phyloP scores from a whole-genome alignment of 1,284 basidiomycete genomes.

The Malassezia sympodialis region DNA sequence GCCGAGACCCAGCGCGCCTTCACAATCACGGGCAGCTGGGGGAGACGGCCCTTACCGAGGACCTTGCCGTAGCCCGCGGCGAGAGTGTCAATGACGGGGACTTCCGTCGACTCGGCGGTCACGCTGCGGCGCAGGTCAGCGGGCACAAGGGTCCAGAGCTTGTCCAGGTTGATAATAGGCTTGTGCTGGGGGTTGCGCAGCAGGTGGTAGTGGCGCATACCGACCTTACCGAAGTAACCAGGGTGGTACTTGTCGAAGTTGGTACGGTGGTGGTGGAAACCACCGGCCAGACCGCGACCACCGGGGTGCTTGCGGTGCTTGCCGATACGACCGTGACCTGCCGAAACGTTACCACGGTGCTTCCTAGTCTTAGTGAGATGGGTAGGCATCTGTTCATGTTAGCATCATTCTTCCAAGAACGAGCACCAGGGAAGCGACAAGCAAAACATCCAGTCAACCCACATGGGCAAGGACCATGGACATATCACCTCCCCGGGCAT shows the following conservation, averaged over 20 bases:
- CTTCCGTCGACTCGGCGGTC: slow-evolving; percentile 35
- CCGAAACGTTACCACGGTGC: slow-evolving; percentile 76
- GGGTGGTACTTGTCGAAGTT: slow-evolving; percentile 50
- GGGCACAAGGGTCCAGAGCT: slow-evolving; percentile 47
- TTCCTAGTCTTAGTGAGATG: slow-evolving; percentile 92
- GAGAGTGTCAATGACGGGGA: slow-evolving; percentile 48
- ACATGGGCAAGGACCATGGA: neutral
- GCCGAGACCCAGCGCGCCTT: slow-evolving; percentile 48
- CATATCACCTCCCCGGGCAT: neutral
- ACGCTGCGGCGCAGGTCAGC: slow-evolving; percentile 42
- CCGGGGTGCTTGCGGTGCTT: slow-evolving; percentile 99
- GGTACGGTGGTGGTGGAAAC: slow-evolving; percentile 93
- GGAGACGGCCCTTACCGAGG: slow-evolving; percentile 46
- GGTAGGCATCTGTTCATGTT: slow-evolving; percentile 64
- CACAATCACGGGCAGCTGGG: slow-evolving; percentile 44
- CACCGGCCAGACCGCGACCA: slow-evolving; percentile 99
- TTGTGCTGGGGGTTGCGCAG: slow-evolving; percentile 82
- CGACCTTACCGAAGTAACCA: slow-evolving; percentile 91
- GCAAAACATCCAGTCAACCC: neutral
- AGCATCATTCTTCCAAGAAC: neutral
- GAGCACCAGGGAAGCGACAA: neutral
- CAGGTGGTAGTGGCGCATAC: slow-evolving; percentile 95
- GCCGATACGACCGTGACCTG: slow-evolving; percentile 89
- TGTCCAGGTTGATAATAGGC: slow-evolving; percentile 72
- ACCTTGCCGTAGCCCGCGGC: slow-evolving; percentile 48